Evolutionary conservation across 495 filamentous ascomycete species (phyloP).

Genomic region (Durotheca rogersii): DNA sequence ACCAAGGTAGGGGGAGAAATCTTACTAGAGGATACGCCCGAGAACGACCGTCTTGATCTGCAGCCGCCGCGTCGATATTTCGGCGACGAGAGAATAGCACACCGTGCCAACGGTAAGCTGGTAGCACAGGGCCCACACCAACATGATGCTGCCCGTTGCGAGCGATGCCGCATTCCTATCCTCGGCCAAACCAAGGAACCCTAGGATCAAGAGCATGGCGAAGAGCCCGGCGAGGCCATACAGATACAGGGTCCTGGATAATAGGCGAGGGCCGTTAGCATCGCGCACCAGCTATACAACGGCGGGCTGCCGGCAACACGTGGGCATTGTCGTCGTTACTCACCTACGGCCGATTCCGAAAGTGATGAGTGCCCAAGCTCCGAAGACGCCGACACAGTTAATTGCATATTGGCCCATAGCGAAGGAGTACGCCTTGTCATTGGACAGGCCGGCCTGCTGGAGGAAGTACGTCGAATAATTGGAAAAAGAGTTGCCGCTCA

Average conservation of each 20-base stretch:
- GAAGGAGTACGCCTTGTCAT: conserved; percentile 63
- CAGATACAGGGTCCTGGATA: conserved; percentile 64
- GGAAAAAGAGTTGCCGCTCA: conserved; percentile 76
- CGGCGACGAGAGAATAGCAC: conserved; percentile 74
- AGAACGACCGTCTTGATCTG: conserved; percentile 74
- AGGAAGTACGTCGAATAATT: conserved; percentile 81
- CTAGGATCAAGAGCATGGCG: conserved; percentile 68
- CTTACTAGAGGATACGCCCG: conserved; percentile 64
- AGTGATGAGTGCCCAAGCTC: conserved; percentile 73
- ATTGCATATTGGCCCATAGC: conserved; percentile 74
- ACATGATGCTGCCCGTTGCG: conserved; percentile 69
- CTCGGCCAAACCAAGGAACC: conserved; percentile 68
- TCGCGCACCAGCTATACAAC: not conserved
- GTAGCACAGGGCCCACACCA: conserved; percentile 73
- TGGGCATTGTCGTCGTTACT: not conserved
- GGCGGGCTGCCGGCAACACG: too few relatives aligned
- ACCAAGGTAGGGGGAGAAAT: too few relatives aligned
- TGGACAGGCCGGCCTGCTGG: conserved; percentile 65
- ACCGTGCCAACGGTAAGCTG: conserved; percentile 76
- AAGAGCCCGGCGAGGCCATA: conserved; percentile 66
- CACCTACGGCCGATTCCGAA: conserved; percentile 65
- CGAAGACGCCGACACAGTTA: conserved; percentile 71
- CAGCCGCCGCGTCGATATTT: conserved; percentile 70
- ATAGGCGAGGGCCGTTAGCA: conserved; percentile 10
- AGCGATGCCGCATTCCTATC: conserved; percentile 57